Base-by-base conservation (phyloP, 2,329 filamentous ascomycete species). In the Paracorniculantispora psalliotae region DNA sequence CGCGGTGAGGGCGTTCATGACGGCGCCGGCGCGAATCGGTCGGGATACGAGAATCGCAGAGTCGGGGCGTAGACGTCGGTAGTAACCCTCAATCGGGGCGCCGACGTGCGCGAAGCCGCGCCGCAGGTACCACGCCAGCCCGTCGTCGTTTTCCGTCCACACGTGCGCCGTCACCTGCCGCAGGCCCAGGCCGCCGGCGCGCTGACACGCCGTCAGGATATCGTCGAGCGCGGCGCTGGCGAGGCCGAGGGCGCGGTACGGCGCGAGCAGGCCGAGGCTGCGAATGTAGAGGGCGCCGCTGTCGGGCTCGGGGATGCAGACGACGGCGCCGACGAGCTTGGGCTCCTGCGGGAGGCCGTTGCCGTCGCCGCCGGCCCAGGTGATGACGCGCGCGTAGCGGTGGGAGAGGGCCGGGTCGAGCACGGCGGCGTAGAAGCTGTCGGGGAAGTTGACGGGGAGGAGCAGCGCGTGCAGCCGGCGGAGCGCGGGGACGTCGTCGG, bases 111-210 rank as follows among this genome's bases (percentile, higher is more conserved):
- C 66, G 68, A 89, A 89, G 2, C 84, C 83, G 10, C 83, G 77
- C 25, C 77, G 75, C 33, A 74, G 66, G 71, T 89, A 89, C 85
- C 86, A 89, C 59, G 75, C 75, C 61, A 88, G 71, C 0, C 80
- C 86, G 21, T 87, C 85, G 2, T 80, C 77, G 68, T 87, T 88
- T 61, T 84, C 79, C 12, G 85, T 85, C 86, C 86, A 89, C 17
- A 88, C 86, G 68, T 89, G 86, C 4, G 86, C 86, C 63, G 84
- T 87, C 17, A 86, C 73, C 75, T 65, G 37, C 64, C 65, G 35
- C 47, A 30, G 17, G 28, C 2, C 9, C 37, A 3, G 2, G 71
- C 75, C 72, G 23, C 72, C 71, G 58, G n/a, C 4, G 41, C 21
- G 17, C 30, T 19, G n/a, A n/a, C n/a, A n/a, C n/a, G n/a, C n/a